These are phyloP conservation scores for Saccharomyces kudriavzevii DNA, from an alignment of 805 yeast species.

Conservation along the genomic window DNA sequence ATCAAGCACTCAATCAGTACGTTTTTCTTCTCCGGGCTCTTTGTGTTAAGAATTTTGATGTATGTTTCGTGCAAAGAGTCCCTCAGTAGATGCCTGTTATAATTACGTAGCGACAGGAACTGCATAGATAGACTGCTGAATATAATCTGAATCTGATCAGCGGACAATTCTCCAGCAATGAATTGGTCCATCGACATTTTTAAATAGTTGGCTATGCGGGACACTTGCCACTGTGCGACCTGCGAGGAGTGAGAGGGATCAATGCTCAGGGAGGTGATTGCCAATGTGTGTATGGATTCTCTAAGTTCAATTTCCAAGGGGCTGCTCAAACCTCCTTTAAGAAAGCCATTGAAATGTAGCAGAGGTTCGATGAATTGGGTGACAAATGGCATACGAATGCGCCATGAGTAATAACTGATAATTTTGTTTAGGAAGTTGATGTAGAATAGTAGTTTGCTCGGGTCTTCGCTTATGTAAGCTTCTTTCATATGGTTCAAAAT, in stretches of 20 bases:
- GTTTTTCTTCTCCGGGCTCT: constrained; percentile 3
- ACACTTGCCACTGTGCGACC: constrained; percentile 12
- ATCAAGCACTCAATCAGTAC: constrained; percentile 19
- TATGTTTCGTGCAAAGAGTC: constrained; percentile 18
- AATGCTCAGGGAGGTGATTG: neutral
- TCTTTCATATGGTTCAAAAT: neutral
- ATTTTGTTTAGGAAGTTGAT: neutral
- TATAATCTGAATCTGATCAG: constrained; percentile 16
- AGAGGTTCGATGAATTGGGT: neutral
- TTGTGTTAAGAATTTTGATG: constrained; percentile 10
- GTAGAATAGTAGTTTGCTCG: neutral
- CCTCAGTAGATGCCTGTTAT: constrained; percentile 14
- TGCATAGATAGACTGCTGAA: constrained; percentile 12
- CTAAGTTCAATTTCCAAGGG: neutral
- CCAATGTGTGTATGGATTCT: neutral
- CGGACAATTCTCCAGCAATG: constrained; percentile 7
- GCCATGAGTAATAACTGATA: neutral
- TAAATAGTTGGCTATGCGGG: constrained; percentile 11
- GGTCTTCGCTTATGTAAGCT: neutral
- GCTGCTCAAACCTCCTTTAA: neutral
- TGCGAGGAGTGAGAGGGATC: neutral
- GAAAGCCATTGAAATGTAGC: neutral
- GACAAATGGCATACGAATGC: neutral
- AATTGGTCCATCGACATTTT: constrained; percentile 13
- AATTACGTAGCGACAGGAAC: constrained; percentile 4